Conservation (phyloP, 208 protist genomes). For the Wallacemonas sp. region DNA sequence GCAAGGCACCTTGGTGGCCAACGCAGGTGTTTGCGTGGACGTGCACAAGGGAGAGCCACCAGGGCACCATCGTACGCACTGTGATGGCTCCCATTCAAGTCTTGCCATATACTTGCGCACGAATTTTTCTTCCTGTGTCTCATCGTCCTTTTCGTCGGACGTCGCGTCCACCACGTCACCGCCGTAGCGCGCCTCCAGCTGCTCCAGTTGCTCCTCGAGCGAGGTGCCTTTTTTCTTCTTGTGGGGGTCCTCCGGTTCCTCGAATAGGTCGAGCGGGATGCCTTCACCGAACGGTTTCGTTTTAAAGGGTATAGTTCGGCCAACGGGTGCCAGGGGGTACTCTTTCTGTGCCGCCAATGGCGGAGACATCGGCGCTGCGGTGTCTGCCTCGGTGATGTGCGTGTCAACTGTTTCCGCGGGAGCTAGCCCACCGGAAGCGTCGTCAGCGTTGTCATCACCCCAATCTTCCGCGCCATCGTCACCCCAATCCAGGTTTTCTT, state of each 20-base stretch:
- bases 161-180: slow-evolving; percentile 55
- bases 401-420: neutral
- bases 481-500: slow-evolving; percentile 46
- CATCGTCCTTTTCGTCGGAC: slow-evolving; percentile 71
- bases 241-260: slow-evolving; percentile 36
- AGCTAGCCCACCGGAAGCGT: neutral
- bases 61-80: slow-evolving; percentile 88
- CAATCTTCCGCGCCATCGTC: slow-evolving; percentile 44
- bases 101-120: slow-evolving; percentile 78
- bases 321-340: slow-evolving; percentile 33
- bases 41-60: slow-evolving; percentile 47
- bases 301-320: slow-evolving; percentile 30
- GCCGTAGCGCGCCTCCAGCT: slow-evolving; percentile 52
- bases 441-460: slow-evolving; percentile 27
- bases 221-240: slow-evolving; percentile 31
- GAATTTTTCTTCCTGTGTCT: slow-evolving; percentile 58
- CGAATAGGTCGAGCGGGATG: slow-evolving; percentile 65
- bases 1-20: slow-evolving; percentile 33
- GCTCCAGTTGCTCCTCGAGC: slow-evolving; percentile 55
- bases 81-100: slow-evolving; percentile 64
- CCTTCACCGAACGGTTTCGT: slow-evolving; percentile 51
- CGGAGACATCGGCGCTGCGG: neutral
- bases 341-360: neutral
- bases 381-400: neutral
- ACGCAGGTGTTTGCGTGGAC: slow-evolving; percentile 16